Percentiles rank a stretch among this genome's conserved stretches.
Conservation (phyloP, 2,329 filamentous ascomycete genomes). For the Trichophyton verrucosum region DNA sequence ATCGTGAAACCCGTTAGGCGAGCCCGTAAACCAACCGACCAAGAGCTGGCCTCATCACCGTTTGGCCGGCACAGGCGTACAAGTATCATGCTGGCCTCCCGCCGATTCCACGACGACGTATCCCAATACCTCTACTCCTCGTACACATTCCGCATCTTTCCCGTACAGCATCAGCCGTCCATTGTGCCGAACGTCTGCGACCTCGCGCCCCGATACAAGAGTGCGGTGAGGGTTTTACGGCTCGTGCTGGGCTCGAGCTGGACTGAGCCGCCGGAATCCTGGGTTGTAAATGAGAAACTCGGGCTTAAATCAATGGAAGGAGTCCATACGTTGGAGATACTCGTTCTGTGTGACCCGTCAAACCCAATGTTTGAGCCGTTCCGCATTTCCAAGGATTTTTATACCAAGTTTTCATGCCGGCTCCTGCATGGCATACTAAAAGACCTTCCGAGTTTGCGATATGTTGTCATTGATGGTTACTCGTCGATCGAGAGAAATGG, state of each 20-base stretch:
- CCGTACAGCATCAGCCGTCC: background rate
- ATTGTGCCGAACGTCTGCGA: background rate
- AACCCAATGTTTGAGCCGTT: background rate
- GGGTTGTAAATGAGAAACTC: slow-evolving; percentile 3
- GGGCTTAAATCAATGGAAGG: background rate
- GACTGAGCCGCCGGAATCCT: slow-evolving; percentile 1
- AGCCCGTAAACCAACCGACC: background rate
- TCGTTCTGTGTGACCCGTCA: slow-evolving; percentile 3
- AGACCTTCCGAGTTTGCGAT: background rate
- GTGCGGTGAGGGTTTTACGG: background rate
- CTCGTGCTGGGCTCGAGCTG: slow-evolving; percentile 3
- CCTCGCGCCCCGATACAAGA: background rate
- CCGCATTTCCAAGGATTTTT: slow-evolving; percentile 2
- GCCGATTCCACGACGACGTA: slow-evolving; percentile 1
- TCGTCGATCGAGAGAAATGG: slow-evolving; percentile 1
- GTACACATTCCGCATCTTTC: background rate
- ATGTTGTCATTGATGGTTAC: slow-evolving; percentile 1
- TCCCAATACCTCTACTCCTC: slow-evolving; percentile 1
- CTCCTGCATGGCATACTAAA: background rate
- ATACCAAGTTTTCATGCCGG: background rate
- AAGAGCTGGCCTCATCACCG: background rate
- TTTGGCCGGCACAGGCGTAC: background rate
- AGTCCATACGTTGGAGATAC: slow-evolving; percentile 4
- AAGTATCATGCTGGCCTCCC: background rate
- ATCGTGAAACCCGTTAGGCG: background rate